Conservation (phyloP, 164 flowering plant species). For the Magnolia sinica region DNA sequence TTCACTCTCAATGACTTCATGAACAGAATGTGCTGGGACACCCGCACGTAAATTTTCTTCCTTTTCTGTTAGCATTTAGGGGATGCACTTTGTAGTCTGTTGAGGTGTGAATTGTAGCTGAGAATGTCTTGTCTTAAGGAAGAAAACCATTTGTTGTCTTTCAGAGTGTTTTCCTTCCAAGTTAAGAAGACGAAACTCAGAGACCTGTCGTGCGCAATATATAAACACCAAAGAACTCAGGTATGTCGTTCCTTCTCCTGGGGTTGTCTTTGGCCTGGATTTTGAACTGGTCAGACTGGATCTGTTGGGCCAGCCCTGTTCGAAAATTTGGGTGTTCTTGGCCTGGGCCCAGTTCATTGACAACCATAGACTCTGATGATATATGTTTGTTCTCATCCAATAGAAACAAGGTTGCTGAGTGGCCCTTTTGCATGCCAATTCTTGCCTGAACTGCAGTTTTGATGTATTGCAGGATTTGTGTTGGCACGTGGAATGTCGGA, state of each 20-base stretch:
- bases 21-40: constrained; percentile 1
- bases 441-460: constrained; percentile 5
- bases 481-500: constrained; percentile 94
- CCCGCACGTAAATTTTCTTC: no score
- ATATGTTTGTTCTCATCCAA: background rate
- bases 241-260: constrained; percentile 27
- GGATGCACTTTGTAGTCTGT: no score
- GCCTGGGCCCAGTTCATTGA: background rate
- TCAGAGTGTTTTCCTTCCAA: constrained; percentile 43
- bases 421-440: background rate
- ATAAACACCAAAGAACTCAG: constrained; percentile 77
- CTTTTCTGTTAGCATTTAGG: no score
- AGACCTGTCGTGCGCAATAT: constrained; percentile 84
- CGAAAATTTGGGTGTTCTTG: background rate
- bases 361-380: background rate
- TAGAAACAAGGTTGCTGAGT: background rate
- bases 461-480: constrained; percentile 48
- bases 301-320: background rate
- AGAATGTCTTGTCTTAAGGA: background rate
- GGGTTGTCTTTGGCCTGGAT: background rate
- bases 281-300: no score
- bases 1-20: background rate
- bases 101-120: no score
- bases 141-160: background rate
- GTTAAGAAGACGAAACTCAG: constrained; percentile 75